These are phyloP conservation scores for Candida piceae DNA, from an alignment of 805 yeast genomes.

Conservation along the genomic window DNA sequence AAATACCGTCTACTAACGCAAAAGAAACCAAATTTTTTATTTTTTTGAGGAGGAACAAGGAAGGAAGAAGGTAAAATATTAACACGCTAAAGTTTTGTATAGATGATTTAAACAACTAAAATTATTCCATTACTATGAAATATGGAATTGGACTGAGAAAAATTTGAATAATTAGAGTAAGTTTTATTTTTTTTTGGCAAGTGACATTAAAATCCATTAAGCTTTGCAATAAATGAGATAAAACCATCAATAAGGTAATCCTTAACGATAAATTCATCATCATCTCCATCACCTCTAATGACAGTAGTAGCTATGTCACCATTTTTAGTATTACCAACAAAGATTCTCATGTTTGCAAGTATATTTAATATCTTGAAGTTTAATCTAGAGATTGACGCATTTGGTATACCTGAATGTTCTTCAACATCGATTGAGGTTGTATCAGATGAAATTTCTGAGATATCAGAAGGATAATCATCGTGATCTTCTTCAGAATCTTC, in stretches of 20 bases:
- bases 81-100: too few species aligned
- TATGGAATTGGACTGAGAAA: too few species aligned
- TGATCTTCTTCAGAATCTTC: background rate
- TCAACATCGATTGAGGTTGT: constrained; percentile 1
- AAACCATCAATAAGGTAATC: constrained; percentile 23
- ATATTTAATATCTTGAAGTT: constrained; percentile 25
- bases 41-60: too few species aligned
- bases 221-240: constrained; percentile 17
- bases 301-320: constrained; percentile 6
- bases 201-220: constrained; percentile 8
- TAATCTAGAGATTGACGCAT: constrained; percentile 18
- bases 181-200: background rate
- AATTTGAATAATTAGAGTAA: too few species aligned
- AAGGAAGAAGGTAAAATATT: too few species aligned
- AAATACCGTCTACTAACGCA: too few species aligned
- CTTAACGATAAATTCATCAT: constrained; percentile 11
- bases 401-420: constrained; percentile 4
- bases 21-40: too few species aligned
- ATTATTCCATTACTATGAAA: too few species aligned
- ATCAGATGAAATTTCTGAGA: background rate
- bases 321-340: constrained; percentile 20
- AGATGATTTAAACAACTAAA: too few species aligned
- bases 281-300: constrained; percentile 16
- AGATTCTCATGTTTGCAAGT: constrained; percentile 28
- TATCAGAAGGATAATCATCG: background rate